A percentile compares a stretch with the other conserved stretches of the same genome.
These are phyloP conservation scores for Trichoderma sp. DNA, from an alignment of 2,329 filamentous ascomycete species.

Conservation along the genomic window DNA sequence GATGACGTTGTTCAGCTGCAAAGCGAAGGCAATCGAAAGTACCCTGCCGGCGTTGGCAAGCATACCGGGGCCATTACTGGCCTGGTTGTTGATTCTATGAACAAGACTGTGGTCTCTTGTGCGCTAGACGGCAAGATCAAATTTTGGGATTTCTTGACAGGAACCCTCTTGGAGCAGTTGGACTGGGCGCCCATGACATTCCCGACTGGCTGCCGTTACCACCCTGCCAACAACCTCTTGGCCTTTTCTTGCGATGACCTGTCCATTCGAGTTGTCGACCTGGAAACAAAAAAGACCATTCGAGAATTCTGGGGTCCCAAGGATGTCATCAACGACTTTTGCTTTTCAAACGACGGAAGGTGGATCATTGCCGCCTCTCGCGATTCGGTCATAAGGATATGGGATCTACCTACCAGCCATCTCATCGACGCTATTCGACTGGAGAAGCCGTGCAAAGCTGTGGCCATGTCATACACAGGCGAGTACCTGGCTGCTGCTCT, in stretches of 20 bases:
- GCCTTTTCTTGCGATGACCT: conserved; percentile 88
- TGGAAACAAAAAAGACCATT: conserved; percentile 86
- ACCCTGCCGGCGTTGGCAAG: conserved; percentile 61
- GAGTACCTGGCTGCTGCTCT: conserved; percentile 93
- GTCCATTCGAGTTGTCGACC: conserved; percentile 84
- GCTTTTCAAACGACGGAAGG: conserved; percentile 88
- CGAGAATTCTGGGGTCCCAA: conserved; percentile 87
- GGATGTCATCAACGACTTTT: conserved; percentile 74
- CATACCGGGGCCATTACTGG: conserved; percentile 85
- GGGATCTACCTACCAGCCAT: conserved; percentile 95
- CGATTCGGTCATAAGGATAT: conserved; percentile 78
- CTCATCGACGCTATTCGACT: conserved; percentile 89
- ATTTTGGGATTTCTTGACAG: conserved; percentile 95
- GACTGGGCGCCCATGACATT: conserved; percentile 76
- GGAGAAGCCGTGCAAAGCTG: conserved; percentile 73
- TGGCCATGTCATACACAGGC: conserved; percentile 86
- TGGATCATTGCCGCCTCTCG: conserved; percentile 91
- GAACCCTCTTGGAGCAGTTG: conserved; percentile 75
- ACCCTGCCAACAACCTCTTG: conserved; percentile 78
- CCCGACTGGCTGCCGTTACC: conserved; percentile 77
- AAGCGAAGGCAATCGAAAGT: conserved; percentile 44
- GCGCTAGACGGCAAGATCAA: conserved; percentile 90
- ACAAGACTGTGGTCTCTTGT: conserved; percentile 82
- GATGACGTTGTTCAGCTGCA: conserved; percentile 60
- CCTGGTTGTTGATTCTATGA: conserved; percentile 84